Evolutionary conservation across 768 basidiomycete genomes (phyloP), one percentile per base, ranked within the genome.

Genomic region (Trametes maxima): DNA sequence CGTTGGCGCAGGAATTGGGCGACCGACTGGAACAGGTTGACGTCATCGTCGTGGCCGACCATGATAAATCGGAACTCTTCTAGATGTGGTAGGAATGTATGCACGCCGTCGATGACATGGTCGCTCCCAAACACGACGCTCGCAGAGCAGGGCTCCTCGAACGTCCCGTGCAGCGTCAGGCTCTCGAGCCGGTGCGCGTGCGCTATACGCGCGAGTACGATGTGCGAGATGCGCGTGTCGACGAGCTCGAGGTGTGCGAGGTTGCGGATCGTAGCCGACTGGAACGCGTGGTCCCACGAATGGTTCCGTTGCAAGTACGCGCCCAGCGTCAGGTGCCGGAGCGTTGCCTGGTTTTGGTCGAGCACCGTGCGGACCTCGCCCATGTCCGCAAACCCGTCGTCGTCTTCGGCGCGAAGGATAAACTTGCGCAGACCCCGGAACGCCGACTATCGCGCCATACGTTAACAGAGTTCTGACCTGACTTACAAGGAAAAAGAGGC

Each of bases 311-410:
- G 78, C 33, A 88, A 82, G 70, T 85, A 86, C n/a, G 86, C 86
- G n/a, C 86, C 85, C 51, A 89, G 82, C 50, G 83, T 80, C 54
- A 89, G 80, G 65, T 87, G 86, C 52, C 77, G 76, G 16, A 89
- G 82, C 8, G 83, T 85, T 44, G 60, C 60, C 49, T 79, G 77
- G 66, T 88, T 88, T 49, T 79, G 75, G 72, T 88, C 84, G 16
- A 89, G 81, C 11, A 88, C 84, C 0, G 78, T 79, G 24, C 85
- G 80, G 35, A 88, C 82, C 72, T 88, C 86, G 40, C 80, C 81
- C 84, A 88, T 87, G 64, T 86, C 85, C 1, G 87, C 87, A 63
- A 83, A 84, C 11, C 87, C 87, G 62, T 87, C 85, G 72, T 87
- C 85, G 70, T 88, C 87, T 66, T 87, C 86, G 1, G 86, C 86